Evolutionary conservation across 1,139 yeast species (phyloP).

Genomic region (Kluyveromyces marxianus): DNA sequence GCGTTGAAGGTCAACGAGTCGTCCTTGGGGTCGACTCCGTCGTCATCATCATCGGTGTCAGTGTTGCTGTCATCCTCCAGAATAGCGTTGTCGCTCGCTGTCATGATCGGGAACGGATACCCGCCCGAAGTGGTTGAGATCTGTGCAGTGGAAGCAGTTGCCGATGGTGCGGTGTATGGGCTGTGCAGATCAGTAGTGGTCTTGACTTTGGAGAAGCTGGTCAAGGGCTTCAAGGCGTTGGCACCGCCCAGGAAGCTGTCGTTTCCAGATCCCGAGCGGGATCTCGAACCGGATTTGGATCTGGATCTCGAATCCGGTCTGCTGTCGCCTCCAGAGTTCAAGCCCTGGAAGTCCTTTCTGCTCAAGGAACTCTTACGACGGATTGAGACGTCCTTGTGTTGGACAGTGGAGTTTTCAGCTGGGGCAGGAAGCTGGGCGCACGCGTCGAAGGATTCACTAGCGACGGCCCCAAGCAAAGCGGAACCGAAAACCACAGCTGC

Average conservation of each 20-base stretch:
- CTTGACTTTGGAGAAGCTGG: background rate
- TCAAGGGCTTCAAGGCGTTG: background rate
- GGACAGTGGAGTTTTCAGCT: background rate
- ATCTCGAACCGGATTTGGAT: slow-evolving; percentile 2
- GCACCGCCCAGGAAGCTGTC: background rate
- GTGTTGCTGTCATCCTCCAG: no score
- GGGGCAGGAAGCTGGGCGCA: background rate
- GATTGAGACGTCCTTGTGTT: slow-evolving; percentile 4
- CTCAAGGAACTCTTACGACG: slow-evolving; percentile 15
- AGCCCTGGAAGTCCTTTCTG: slow-evolving; percentile 8
- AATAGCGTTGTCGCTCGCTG: slow-evolving; percentile 26
- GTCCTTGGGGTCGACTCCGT: slow-evolving; percentile 34
- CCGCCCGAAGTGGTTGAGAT: slow-evolving; percentile 31
- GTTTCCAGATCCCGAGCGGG: background rate
- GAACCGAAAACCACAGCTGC: slow-evolving; percentile 96
- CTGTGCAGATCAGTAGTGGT: slow-evolving; percentile 37
- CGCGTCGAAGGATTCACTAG: slow-evolving; percentile 31
- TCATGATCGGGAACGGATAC: slow-evolving; percentile 50
- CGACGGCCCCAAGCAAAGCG: slow-evolving; percentile 90
- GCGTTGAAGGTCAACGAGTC: slow-evolving; percentile 54
- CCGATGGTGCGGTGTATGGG: slow-evolving; percentile 50
- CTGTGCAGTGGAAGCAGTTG: slow-evolving; percentile 17
- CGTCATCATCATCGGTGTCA: slow-evolving; percentile 29
- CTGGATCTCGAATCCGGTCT: background rate
- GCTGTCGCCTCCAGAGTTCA: background rate